phyloP scores from a whole-genome alignment of 2,329 filamentous ascomycete genomes.

The Metarhizium album region DNA sequence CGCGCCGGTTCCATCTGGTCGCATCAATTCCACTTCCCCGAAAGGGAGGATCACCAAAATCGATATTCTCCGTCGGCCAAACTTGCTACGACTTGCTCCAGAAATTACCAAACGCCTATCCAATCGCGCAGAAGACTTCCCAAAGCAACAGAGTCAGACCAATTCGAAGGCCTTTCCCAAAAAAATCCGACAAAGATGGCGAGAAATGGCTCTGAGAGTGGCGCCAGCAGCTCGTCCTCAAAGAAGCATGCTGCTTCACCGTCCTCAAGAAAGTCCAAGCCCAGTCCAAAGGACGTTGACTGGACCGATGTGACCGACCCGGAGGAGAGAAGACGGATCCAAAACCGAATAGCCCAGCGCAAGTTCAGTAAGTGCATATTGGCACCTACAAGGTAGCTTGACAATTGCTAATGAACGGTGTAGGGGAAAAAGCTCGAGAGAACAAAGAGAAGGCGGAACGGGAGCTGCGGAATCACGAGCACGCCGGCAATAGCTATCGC shows the following conservation, averaged over 20 bases:
- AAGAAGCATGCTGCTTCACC: constrained; percentile 18
- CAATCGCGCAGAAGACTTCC: constrained; percentile 11
- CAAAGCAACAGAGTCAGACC: background rate
- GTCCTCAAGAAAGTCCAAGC: constrained; percentile 30
- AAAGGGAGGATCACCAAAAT: background rate
- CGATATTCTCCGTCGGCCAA: background rate
- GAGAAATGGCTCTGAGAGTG: constrained; percentile 13
- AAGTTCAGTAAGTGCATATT: constrained; percentile 54
- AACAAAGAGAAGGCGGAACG: constrained; percentile 56
- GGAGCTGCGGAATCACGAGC: constrained; percentile 50
- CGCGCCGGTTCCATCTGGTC: constrained; percentile 12
- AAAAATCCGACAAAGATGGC: constrained; percentile 8
- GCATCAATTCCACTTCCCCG: constrained; percentile 2
- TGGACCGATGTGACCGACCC: constrained; percentile 62
- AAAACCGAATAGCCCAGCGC: constrained; percentile 65
- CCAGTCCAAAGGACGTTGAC: constrained; percentile 41
- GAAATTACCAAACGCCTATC: background rate
- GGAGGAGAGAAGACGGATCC: constrained; percentile 60
- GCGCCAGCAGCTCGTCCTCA: constrained; percentile 6
- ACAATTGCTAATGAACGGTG: constrained; percentile 4
- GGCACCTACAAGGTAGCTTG: background rate
- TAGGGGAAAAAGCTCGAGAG: constrained; percentile 61
- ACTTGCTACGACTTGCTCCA: background rate
- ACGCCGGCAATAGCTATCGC: constrained; percentile 54
- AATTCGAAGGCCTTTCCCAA: background rate